Percentiles rank a stretch among this genome's conserved stretches.
phyloP scores from a whole-genome alignment of 1,284 basidiomycete species.

The Schizophyllum amplum region DNA sequence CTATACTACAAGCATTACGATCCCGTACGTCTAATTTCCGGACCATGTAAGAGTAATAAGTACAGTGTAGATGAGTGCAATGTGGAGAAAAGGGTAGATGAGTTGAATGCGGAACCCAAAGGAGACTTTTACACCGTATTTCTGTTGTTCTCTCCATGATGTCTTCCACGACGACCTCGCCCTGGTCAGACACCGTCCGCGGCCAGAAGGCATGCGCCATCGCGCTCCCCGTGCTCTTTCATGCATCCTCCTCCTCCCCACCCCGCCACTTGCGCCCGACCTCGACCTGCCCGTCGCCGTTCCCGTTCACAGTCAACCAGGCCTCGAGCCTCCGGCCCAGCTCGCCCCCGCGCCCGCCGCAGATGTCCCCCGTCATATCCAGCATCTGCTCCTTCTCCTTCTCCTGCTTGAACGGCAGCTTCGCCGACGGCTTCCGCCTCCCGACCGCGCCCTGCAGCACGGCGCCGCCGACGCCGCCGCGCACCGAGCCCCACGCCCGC shows the following conservation, averaged over 20 bases:
- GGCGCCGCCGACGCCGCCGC: slow-evolving; percentile 9
- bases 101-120: neutral
- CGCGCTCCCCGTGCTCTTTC: no score
- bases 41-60: neutral
- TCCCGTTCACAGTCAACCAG: slow-evolving; percentile 44
- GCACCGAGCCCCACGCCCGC: neutral
- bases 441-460: no score
- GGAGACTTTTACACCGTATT: neutral
- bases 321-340: slow-evolving; percentile 64
- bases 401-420: slow-evolving; percentile 39
- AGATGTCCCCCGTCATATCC: slow-evolving; percentile 61
- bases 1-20: neutral
- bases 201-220: no score
- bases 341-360: slow-evolving; percentile 69
- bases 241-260: neutral
- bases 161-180: no score
- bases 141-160: no score
- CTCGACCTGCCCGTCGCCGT: slow-evolving; percentile 13
- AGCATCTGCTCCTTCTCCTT: slow-evolving; percentile 61
- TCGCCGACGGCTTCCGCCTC: slow-evolving; percentile 23
- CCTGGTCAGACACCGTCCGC: no score
- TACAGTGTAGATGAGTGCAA: neutral
- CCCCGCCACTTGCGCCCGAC: neutral
- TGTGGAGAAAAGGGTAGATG: neutral
- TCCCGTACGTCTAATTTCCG: neutral